A percentile compares a stretch with the other conserved stretches of the same genome.
phyloP scores from a whole-genome alignment of 2,329 filamentous ascomycete genomes.

The Tricladium varicosporioides region DNA sequence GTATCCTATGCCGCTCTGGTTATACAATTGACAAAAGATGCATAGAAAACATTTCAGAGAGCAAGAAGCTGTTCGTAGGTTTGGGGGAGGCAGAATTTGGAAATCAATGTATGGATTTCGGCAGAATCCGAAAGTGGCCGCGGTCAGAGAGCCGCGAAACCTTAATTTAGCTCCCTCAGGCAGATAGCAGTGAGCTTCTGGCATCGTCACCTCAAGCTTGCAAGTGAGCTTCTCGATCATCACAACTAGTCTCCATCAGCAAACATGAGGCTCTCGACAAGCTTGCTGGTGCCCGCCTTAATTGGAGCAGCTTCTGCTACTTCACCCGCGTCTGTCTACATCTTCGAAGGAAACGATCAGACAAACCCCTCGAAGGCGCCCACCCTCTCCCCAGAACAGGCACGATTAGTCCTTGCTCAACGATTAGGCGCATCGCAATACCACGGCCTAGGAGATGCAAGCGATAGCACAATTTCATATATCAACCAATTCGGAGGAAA shows the following conservation, averaged over 20 bases:
- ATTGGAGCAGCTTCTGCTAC: constrained; percentile 37
- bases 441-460: constrained; percentile 43
- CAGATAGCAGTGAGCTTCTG: constrained; percentile 4
- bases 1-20: not conserved
- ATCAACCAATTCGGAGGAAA: constrained; percentile 60
- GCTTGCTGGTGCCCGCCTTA: constrained; percentile 39
- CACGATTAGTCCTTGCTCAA: constrained; percentile 58
- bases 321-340: constrained; percentile 50
- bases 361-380: constrained; percentile 45
- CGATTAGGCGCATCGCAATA: constrained; percentile 46
- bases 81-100: not conserved
- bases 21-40: not conserved
- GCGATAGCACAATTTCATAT: constrained; percentile 45
- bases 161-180: not conserved
- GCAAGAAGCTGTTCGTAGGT: not conserved
- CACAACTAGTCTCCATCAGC: constrained; percentile 11
- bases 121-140: not conserved
- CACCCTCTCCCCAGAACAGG: constrained; percentile 43
- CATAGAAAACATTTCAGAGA: not conserved
- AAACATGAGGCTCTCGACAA: constrained; percentile 40
- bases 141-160: not conserved
- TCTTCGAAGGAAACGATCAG: constrained; percentile 37
- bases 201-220: constrained; percentile 18
- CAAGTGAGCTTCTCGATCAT: constrained; percentile 12
- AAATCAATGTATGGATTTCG: not conserved